A percentile compares a stretch with the other conserved stretches of the same genome.
These are phyloP conservation scores for Saposhnikovia divaricata DNA, from an alignment of 129 eudicot genomes.

Conservation along the genomic window DNA sequence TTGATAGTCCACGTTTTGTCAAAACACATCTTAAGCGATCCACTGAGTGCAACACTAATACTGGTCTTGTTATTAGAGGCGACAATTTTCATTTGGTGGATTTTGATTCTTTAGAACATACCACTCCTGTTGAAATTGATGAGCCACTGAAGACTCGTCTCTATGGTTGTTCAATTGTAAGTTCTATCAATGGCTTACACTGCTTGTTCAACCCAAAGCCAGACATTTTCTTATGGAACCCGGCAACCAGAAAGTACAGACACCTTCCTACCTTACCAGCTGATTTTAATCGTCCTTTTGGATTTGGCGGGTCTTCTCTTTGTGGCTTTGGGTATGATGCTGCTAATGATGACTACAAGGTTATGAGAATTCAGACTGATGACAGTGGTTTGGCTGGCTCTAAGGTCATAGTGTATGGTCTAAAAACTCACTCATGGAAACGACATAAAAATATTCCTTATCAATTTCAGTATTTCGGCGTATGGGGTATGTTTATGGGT, in stretches of 20 bases:
- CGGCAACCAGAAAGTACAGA: background rate
- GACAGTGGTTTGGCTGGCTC: background rate
- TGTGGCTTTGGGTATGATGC: slow-evolving; percentile 1
- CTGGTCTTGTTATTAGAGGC: background rate
- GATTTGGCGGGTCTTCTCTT: background rate
- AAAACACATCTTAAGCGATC: slow-evolving; percentile 7
- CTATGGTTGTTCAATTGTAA: slow-evolving; percentile 13
- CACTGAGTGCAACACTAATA: background rate
- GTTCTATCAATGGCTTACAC: slow-evolving; percentile 24
- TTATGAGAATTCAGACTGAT: background rate
- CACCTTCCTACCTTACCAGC: background rate
- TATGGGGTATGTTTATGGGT: background rate
- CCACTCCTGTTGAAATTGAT: background rate
- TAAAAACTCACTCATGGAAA: slow-evolving; percentile 1
- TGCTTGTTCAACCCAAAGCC: slow-evolving; percentile 15
- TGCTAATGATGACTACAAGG: background rate
- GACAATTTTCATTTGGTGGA: background rate
- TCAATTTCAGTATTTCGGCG: background rate
- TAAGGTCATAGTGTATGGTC: background rate
- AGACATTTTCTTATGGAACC: background rate
- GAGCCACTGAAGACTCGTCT: background rate
- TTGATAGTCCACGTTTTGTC: slow-evolving; percentile 3
- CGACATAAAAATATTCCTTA: background rate
- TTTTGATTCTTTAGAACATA: slow-evolving; percentile 6
- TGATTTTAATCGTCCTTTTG: background rate